phyloP scores from a whole-genome alignment of 106 monocot genomes.

The Chionographis japonica region DNA sequence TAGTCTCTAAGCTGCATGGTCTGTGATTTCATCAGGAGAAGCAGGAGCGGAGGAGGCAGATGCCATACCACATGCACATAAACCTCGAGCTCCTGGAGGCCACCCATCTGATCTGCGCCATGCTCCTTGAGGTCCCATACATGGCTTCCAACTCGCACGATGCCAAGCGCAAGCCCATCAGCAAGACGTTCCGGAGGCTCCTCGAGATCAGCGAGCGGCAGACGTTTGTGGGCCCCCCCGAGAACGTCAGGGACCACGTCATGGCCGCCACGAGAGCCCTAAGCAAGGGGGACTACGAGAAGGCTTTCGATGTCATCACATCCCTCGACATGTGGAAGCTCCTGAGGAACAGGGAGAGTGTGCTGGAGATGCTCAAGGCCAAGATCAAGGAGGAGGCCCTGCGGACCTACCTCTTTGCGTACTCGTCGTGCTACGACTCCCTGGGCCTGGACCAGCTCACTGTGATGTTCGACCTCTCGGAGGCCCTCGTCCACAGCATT shows the following conservation, averaged over 20 bases:
- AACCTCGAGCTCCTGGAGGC: slow-evolving; percentile 96
- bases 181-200: slow-evolving; percentile 83
- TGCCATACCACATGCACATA: slow-evolving; percentile 99
- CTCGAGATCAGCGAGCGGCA: slow-evolving; percentile 80
- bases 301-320: slow-evolving; percentile 42
- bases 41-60: slow-evolving; percentile 70
- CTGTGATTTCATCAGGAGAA: slow-evolving; percentile 62
- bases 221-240: slow-evolving; percentile 86
- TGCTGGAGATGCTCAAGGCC: slow-evolving; percentile 64
- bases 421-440: slow-evolving; percentile 74
- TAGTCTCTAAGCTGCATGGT: not conserved
- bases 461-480: slow-evolving; percentile 63
- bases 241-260: slow-evolving; percentile 88
- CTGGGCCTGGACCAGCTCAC: slow-evolving; percentile 65
- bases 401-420: slow-evolving; percentile 74
- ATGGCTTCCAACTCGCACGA: slow-evolving; percentile 73
- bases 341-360: slow-evolving; percentile 41
- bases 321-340: slow-evolving; percentile 86
- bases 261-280: slow-evolving; percentile 82
- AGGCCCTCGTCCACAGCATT: slow-evolving; percentile 58
- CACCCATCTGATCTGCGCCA: slow-evolving; percentile 79
- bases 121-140: slow-evolving; percentile 90
- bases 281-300: slow-evolving; percentile 61
- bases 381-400: slow-evolving; percentile 88
- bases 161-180: slow-evolving; percentile 59